Conservation (phyloP, 176 grass and related monocot species). For the Rhynchospora tenuis region DNA sequence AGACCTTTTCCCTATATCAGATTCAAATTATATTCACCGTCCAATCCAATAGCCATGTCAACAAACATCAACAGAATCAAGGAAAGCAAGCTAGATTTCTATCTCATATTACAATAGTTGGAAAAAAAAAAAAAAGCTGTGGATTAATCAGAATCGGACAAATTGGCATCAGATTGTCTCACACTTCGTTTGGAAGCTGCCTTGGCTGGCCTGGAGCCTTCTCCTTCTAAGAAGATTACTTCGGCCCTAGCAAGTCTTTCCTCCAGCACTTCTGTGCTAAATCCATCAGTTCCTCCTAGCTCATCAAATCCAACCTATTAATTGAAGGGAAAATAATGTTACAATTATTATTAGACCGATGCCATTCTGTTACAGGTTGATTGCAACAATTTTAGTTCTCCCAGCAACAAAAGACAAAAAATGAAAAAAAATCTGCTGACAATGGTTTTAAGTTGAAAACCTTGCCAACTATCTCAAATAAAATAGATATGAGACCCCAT, state of each 20-base stretch:
- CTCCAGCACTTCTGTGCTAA: slow-evolving; percentile 76
- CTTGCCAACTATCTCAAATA: not conserved
- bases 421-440: not conserved
- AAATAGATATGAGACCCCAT: not conserved
- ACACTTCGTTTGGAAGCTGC: slow-evolving; percentile 45
- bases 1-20: not conserved
- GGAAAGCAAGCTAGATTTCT: not conserved
- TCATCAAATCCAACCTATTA: slow-evolving; percentile 86
- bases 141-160: slow-evolving; percentile 76
- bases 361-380: not conserved
- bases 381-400: not conserved
- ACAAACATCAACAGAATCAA: slow-evolving; percentile 15
- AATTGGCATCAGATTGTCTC: slow-evolving; percentile 53
- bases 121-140: not conserved
- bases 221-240: slow-evolving; percentile 71
- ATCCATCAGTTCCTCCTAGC: slow-evolving; percentile 85
- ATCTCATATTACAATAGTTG: not conserved
- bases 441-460: not conserved
- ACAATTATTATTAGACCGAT: not conserved
- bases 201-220: slow-evolving; percentile 46
- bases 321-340: not conserved
- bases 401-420: not conserved
- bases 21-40: slow-evolving; percentile 15
- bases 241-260: slow-evolving; percentile 68
- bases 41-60: not conserved